phyloP scores from a whole-genome alignment of 495 filamentous ascomycete genomes.

The Penicillium atrosanguineum region DNA sequence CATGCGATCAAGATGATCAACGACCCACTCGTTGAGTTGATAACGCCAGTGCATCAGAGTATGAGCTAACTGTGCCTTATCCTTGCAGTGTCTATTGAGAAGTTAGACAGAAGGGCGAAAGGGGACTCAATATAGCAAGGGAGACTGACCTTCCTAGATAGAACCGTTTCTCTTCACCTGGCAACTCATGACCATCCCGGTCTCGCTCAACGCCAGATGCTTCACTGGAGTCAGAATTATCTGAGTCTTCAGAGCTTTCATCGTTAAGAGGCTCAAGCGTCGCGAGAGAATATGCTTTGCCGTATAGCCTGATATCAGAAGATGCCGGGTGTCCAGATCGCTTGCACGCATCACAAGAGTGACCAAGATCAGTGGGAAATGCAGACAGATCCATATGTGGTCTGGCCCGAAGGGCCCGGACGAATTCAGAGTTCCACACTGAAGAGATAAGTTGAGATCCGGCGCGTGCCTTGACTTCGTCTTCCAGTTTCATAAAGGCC shows the following conservation, averaged over 20 bases:
- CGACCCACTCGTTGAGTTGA: constrained; percentile 68
- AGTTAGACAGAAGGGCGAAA: not conserved
- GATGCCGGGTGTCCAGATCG: constrained; percentile 66
- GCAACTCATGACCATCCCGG: constrained; percentile 33
- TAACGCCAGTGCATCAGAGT: constrained; percentile 72
- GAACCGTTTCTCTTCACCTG: constrained; percentile 35
- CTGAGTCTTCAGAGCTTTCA: constrained; percentile 29
- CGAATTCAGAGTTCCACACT: constrained; percentile 69
- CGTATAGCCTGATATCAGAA: constrained; percentile 58
- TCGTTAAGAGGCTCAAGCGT: constrained; percentile 64
- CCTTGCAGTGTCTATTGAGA: constrained; percentile 54
- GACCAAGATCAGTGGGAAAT: constrained; percentile 33
- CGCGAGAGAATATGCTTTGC: constrained; percentile 66
- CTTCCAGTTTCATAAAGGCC: constrained; percentile 72
- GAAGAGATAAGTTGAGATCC: constrained; percentile 71
- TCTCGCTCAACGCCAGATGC: constrained; percentile 18
- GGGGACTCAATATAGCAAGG: not conserved
- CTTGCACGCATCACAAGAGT: constrained; percentile 75
- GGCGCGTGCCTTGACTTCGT: constrained; percentile 65
- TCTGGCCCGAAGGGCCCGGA: constrained; percentile 60
- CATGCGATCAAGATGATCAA: constrained; percentile 53
- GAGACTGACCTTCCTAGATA: constrained; percentile 43
- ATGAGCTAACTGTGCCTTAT: constrained; percentile 68
- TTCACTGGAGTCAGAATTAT: constrained; percentile 24
- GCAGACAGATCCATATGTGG: constrained; percentile 47